These are phyloP conservation scores for Phlyctochytrium arcticum DNA, from an alignment of 192 early-diverging fungal species.

Conservation along the genomic window DNA sequence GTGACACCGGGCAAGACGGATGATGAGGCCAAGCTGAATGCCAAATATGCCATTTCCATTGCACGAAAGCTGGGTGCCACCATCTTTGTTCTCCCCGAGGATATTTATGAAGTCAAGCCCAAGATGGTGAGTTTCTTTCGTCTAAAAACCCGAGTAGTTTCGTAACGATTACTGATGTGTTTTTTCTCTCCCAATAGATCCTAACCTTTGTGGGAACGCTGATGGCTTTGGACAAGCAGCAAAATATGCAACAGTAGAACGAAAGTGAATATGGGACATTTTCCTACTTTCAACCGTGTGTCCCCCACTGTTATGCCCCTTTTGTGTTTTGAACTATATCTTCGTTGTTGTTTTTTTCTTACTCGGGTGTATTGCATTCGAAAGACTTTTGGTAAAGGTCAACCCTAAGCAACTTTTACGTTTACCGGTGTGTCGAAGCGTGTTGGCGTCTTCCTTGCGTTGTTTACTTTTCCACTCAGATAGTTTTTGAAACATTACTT, in stretches of 20 bases:
- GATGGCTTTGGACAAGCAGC: conserved; percentile 71
- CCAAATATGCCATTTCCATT: conserved; percentile 96
- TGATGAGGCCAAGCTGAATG: conserved; percentile 87
- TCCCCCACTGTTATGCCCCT: too few relatives aligned
- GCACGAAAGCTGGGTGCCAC: conserved; percentile 98
- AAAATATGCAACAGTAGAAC: neutral
- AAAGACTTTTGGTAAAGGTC: too few relatives aligned
- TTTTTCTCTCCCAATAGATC: conserved; percentile 54
- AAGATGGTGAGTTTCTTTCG: conserved; percentile 71
- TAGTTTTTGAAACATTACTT: too few relatives aligned
- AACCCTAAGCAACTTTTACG: too few relatives aligned
- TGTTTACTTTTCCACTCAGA: too few relatives aligned
- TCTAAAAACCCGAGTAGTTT: neutral
- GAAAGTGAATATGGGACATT: too few relatives aligned
- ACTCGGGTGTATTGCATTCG: too few relatives aligned
- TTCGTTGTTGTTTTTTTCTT: too few relatives aligned
- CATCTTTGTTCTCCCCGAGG: conserved; percentile 97
- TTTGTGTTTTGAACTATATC: too few relatives aligned
- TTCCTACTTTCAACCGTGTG: too few relatives aligned
- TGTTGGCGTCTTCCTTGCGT: too few relatives aligned
- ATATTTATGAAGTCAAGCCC: conserved; percentile 96
- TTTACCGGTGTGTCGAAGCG: too few relatives aligned
- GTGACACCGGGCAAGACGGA: conserved; percentile 68
- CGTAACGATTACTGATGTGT: neutral
- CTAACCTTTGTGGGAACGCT: conserved; percentile 92